phyloP scores from a whole-genome alignment of 768 basidiomycete species.

The Boletus vermiculosoides region DNA sequence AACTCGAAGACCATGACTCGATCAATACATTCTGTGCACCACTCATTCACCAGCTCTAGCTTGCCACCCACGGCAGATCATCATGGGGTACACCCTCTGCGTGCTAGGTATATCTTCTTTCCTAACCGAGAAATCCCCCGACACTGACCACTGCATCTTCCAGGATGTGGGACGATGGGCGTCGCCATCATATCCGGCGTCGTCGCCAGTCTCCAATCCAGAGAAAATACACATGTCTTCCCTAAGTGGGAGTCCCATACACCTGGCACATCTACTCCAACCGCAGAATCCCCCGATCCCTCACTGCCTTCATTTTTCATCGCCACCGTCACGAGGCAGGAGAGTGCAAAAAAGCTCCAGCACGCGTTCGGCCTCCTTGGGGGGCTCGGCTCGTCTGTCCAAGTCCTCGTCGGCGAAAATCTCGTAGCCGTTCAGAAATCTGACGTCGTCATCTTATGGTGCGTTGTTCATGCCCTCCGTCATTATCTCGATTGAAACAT shows the following conservation, averaged over 20 bases:
- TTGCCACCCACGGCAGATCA: not conserved
- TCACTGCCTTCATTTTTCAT: constrained; percentile 77
- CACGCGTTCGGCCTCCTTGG: constrained; percentile 59
- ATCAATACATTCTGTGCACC: not conserved
- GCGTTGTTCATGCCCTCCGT: constrained; percentile 21
- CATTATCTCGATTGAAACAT: not conserved
- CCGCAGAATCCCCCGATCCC: constrained; percentile 51
- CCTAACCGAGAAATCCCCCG: constrained; percentile 3
- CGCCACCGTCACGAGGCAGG: constrained; percentile 81
- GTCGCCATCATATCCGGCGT: constrained; percentile 93
- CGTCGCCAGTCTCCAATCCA: constrained; percentile 72
- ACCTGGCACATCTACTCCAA: constrained; percentile 74
- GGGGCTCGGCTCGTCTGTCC: constrained; percentile 60
- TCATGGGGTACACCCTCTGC: constrained; percentile 92
- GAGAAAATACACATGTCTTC: constrained; percentile 25
- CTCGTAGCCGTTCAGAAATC: constrained; percentile 66
- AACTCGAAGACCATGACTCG: constrained; percentile 7
- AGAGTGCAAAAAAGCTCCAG: constrained; percentile 67
- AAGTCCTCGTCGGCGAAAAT: constrained; percentile 70
- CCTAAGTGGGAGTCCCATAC: constrained; percentile 69
- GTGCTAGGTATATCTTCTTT: constrained; percentile 58
- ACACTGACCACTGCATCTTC: constrained; percentile 18
- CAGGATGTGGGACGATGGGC: constrained; percentile 99
- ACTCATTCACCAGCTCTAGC: not conserved
- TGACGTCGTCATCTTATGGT: constrained; percentile 91